Evolutionary conservation across 2,329 filamentous ascomycete species (phyloP), one percentile per base, ranked within the genome.

Genomic region (Paecilomyces sp.): DNA sequence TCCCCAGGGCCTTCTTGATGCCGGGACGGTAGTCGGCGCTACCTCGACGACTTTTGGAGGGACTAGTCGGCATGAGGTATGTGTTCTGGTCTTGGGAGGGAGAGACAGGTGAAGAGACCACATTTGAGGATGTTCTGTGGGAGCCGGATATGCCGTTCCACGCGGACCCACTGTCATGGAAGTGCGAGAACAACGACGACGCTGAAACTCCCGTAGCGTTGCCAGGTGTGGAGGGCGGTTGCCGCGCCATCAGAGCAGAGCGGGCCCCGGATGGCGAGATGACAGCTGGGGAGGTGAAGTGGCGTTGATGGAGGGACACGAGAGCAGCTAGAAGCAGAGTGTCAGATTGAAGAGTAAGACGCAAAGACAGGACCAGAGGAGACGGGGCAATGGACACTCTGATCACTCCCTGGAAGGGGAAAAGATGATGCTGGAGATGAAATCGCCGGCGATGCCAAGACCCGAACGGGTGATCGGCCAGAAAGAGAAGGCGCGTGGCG

Each of bases 11-110:
- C 68, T 88, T 87, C 41, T 85, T 93, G 62, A 96, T 90, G 72
- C 88, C 90, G 36, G 93, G 93, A 56, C 89, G 88, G 76, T 96
- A 95, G 64, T 95, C 91, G 59, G 82, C 81, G 61, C 82, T 82
- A 22, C 82, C 79, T 61, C 78, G 75, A 60, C 84, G 82, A 67
- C 82, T 83, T 73, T 89, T 90, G 61, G 87, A 80, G 13, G 92
- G 91, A 63, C 89, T 92, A 70, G 91, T 90, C 18, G 91, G 88
- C 90, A 97, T 94, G 70, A 96, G 87, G 78, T 93, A 96, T 25
- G 92, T 92, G 71, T 90, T 90, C 76, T 55, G 83, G 76, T 62
- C 77, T 77, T 81, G 82, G 55, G 80, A 80, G 56, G 77, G 69
- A 57, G 67, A 70, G 65, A 73, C 74, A 63, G 63, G 58, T 59